Conservation (phyloP, 1,139 yeast species). For the Lodderomyces metapsilosis region DNA sequence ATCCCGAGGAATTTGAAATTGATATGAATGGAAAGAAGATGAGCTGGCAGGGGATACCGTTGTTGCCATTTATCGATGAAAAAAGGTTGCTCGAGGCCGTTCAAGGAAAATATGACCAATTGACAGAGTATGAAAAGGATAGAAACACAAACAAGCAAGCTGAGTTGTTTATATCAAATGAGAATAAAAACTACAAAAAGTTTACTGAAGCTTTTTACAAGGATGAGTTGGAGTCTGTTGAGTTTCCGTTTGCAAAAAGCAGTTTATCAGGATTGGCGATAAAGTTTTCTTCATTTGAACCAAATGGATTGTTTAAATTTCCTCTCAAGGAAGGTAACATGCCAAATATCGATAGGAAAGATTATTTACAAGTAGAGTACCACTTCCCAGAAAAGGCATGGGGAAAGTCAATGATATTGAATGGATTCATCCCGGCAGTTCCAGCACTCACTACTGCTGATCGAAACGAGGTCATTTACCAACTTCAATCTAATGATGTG, state of each 20-base stretch:
- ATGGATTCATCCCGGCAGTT: conserved; percentile 68
- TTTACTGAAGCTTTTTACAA: conserved; percentile 35
- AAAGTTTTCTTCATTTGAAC: conserved; percentile 43
- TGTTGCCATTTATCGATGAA: conserved; percentile 89
- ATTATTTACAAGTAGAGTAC: conserved; percentile 59
- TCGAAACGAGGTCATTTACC: conserved; percentile 55
- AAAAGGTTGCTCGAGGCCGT: conserved; percentile 67
- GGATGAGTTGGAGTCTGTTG: conserved; percentile 29
- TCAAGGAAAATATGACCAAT: conserved; percentile 56
- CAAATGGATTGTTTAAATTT: conserved; percentile 48
- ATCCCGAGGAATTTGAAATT: conserved; percentile 83
- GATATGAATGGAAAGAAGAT: conserved; percentile 95
- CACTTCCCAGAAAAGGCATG: conserved; percentile 49
- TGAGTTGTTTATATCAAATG: conserved; percentile 57
- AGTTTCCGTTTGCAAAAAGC: conserved; percentile 48
- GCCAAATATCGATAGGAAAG: conserved; percentile 55
- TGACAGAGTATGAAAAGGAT: conserved; percentile 66
- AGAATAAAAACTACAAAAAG: conserved; percentile 46
- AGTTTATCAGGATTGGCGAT: conserved; percentile 69
- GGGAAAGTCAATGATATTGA: conserved; percentile 81
- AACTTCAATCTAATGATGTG: conserved; percentile 6
- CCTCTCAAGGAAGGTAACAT: conserved; percentile 62
- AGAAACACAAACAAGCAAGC: conserved; percentile 71
- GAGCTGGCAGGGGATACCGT: conserved; percentile 94
- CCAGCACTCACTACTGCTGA: conserved; percentile 69